Base-by-base conservation (phyloP, 2,329 filamentous ascomycete genomes). In the Paracoccidioides brasiliensis region DNA sequence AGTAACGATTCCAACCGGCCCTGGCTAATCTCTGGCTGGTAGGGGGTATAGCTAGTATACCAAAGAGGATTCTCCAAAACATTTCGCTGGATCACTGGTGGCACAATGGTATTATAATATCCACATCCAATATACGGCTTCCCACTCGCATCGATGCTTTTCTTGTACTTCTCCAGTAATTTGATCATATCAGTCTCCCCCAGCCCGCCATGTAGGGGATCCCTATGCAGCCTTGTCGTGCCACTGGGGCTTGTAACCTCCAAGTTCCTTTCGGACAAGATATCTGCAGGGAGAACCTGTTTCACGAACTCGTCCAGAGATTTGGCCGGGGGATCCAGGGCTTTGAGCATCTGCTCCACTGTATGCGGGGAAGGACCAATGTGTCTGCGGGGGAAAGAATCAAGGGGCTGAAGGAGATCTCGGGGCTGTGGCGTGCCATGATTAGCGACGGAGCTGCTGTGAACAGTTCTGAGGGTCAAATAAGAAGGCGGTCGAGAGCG, bases 1-100 rank as follows among this genome's bases (percentile, higher is more conserved):
- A 97, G 77, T 54, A 97, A 76, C 5, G 89, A 95, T 77, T 96
- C 89, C 59, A 97, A 74, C 55, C 91, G 84, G 40, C 91, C 91
- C 74, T 97, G 91, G 69, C 90, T 95, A 75, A 97, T 95, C 74
- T 97, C 91, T 2, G 91, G 86, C 74, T 97, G 91, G 72, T 96
- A 97, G 14, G 91, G 91, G 0, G 91, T 96, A 71, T 97, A 96
- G 74, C 90, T 95, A 43, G 91, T 97, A 71, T 97, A 97, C 91
- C 91, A 97, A 8, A 85, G 90, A 4, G 91, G 91, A 69, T 86
- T 91, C 77, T 97, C 90, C 57, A 97, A 76, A 4, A 97, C 80
- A 68, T 96, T 96, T 62, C 90, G 80, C 77, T 93, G 88, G 69
- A 97, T 95, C 56, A 96, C 90, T 55, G 88, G 81, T 4, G 91